Conservation (phyloP, 257 asterid species). For the Solanum habrochaites region DNA sequence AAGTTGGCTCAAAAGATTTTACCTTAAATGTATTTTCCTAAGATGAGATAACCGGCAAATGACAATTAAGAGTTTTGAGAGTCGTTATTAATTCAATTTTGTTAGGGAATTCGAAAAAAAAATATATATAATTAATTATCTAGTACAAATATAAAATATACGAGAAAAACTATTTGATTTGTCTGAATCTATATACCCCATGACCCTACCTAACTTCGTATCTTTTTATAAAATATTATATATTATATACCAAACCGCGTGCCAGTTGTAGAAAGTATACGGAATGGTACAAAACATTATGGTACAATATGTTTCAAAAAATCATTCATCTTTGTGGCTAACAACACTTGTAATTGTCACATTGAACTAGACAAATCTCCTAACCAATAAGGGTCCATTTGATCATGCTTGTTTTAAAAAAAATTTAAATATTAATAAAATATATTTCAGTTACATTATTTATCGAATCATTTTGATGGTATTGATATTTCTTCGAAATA, state of each 20-base stretch:
- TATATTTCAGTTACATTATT: background rate
- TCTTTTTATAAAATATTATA: background rate
- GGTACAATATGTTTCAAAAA: background rate
- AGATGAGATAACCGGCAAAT: too few relatives aligned
- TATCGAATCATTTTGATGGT: background rate
- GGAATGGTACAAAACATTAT: background rate
- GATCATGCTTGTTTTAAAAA: rapidly evolving
- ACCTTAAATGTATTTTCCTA: too few relatives aligned
- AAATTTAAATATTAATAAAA: background rate
- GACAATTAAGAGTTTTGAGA: too few relatives aligned
- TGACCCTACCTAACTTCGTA: too few relatives aligned
- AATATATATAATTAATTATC: too few relatives aligned
- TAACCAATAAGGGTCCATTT: background rate
- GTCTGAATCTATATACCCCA: too few relatives aligned
- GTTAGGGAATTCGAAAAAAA: too few relatives aligned
- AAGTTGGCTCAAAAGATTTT: too few relatives aligned
- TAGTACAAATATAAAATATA: too few relatives aligned
- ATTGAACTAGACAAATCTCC: background rate
- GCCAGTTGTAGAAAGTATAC: background rate
- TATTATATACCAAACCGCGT: background rate
- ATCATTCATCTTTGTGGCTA: background rate
- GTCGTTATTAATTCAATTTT: too few relatives aligned
- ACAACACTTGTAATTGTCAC: background rate
- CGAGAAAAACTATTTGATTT: too few relatives aligned
- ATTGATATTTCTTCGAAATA: background rate